Evolutionary conservation across 306 rosid genomes (phyloP), one percentile per base, ranked within the genome.

Genomic region (Ormosia semicastrata): DNA sequence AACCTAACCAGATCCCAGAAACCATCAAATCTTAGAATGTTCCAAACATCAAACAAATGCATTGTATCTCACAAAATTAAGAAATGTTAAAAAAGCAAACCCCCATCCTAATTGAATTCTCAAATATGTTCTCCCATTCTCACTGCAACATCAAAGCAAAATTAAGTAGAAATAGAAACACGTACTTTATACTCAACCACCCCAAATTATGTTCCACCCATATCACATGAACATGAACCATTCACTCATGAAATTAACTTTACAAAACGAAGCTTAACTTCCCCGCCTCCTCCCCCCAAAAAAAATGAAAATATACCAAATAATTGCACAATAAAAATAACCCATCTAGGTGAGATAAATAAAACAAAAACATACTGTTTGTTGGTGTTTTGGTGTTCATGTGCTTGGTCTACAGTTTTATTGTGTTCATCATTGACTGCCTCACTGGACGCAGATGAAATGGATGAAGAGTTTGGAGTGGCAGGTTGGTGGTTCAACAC

Each of bases 381-480:
- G 39, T 86, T 88, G 73, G 86, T 70, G 77, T 85, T 89, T 1
- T 73, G 81, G 3, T 24, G 88, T 59, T 83, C 84, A 41, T 71
- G 62, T 4, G 33, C 75, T 72, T 84, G 88, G 66, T 85, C 81
- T 3, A 75, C 77, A 73, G 75, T 70, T 76, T 78, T 83, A 29
- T 83, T 84, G 8, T 41, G 91, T 63, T 93, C 94, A 43, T 87
- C 95, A 58, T 85, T 87, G 15, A 84, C 29, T 3, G 96, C 88
- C 50, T 93, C 97, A 53, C 93, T 89, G 0, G 99, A 91, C 0
- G 91, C 85, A 0, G 97, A 93, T 2, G 98, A 95, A 68, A 93
- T 90, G n/a, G 98, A 94, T 2, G 97, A 93, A 43, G 95, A 91
- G 85, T 93, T 95, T 0, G 98, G 94, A 13, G 98, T 90, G 0